phyloP scores from a whole-genome alignment of 1,139 yeast genomes.

The Blastobotrys petasosporus region DNA sequence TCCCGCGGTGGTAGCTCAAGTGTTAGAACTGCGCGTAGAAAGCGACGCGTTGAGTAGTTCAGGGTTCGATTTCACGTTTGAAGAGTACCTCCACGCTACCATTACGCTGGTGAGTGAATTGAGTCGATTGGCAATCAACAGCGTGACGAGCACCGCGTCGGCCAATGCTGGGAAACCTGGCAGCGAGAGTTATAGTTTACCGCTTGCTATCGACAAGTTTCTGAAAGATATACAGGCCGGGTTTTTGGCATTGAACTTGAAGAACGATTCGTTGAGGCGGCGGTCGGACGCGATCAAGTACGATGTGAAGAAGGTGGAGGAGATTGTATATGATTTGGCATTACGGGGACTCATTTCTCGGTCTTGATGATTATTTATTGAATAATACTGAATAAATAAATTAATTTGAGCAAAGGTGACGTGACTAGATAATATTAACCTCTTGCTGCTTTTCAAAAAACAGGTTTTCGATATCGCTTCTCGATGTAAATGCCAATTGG shows the following conservation, averaged over 20 bases:
- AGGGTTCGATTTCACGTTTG: constrained; percentile 24
- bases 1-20: constrained; percentile 19
- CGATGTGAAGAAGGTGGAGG: constrained; percentile 35
- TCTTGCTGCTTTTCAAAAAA: constrained; percentile 13
- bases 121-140: constrained; percentile 29
- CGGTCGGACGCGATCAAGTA: constrained; percentile 32
- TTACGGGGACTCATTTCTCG: constrained; percentile 23
- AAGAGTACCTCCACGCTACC: constrained; percentile 32
- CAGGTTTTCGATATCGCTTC: constrained; percentile 22
- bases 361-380: neutral
- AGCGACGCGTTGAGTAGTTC: neutral
- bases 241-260: constrained; percentile 30
- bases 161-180: constrained; percentile 11
- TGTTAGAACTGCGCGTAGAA: constrained; percentile 16
- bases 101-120: constrained; percentile 28
- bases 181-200: constrained; percentile 12
- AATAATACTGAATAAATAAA: neutral
- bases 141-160: constrained; percentile 27
- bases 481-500: constrained; percentile 22
- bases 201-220: constrained; percentile 20
- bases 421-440: constrained; percentile 4
- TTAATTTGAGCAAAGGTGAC: too few species aligned
- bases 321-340: constrained; percentile 31
- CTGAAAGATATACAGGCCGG: constrained; percentile 31
- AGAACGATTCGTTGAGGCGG: constrained; percentile 32